phyloP scores from a whole-genome alignment of 2,329 filamentous ascomycete species.

The Hymenoscyphus scutula region DNA sequence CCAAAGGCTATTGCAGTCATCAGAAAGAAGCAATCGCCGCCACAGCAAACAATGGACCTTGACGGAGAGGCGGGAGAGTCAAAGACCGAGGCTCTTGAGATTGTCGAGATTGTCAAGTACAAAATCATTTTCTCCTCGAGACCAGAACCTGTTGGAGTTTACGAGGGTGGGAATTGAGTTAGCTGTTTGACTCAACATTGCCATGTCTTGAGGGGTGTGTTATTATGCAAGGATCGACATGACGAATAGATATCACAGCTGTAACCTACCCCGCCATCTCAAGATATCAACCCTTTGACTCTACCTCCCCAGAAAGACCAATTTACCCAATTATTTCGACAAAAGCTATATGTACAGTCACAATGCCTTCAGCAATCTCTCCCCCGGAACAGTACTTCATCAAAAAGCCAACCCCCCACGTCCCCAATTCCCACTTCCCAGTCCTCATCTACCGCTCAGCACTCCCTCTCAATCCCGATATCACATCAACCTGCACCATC shows the following conservation, averaged over 20 bases:
- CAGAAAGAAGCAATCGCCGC: constrained; percentile 47
- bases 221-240: neutral
- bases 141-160: constrained; percentile 74
- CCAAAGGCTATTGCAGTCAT: constrained; percentile 77
- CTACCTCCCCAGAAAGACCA: neutral
- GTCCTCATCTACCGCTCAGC: constrained; percentile 38
- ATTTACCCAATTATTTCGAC: too few relatives aligned
- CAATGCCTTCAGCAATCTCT: constrained; percentile 16
- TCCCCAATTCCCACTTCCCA: constrained; percentile 37
- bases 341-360: neutral
- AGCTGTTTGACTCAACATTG: neutral
- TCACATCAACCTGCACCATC: constrained; percentile 23
- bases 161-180: constrained; percentile 8
- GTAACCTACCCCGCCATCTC: neutral
- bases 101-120: constrained; percentile 82
- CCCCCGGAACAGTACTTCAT: constrained; percentile 23
- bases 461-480: constrained; percentile 31
- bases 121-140: constrained; percentile 82
- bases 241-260: neutral
- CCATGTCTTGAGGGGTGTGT: neutral
- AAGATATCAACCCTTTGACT: neutral
- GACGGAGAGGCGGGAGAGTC: constrained; percentile 29
- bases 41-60: constrained; percentile 8
- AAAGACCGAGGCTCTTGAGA: constrained; percentile 62
- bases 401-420: constrained; percentile 27